These are phyloP conservation scores for Plantago coronopus DNA, from an alignment of 305 asterid species.

Conservation along the genomic window DNA sequence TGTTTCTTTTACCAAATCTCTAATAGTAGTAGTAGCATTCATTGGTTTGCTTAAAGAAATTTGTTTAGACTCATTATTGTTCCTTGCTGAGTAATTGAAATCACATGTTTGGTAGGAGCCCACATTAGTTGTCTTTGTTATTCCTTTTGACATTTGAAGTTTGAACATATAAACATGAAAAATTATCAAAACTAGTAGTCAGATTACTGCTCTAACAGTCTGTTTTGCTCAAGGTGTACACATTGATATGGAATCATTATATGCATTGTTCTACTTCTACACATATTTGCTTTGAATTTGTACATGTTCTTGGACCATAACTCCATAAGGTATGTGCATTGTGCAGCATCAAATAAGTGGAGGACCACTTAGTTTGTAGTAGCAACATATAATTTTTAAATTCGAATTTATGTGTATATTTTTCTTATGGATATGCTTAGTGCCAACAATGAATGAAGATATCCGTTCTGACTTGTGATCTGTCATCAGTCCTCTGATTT, in stretches of 20 bases:
- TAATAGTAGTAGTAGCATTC: not conserved
- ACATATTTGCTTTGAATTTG: not conserved
- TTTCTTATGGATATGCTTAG: conserved; percentile 5
- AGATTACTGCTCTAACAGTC: not conserved
- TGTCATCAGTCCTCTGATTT: conserved; percentile 7
- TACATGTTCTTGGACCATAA: not conserved
- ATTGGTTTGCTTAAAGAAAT: not conserved
- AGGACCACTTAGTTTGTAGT: conserved; percentile 9
- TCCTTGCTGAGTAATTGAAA: conserved; percentile 13
- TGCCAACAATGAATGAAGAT: conserved; percentile 9
- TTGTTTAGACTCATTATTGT: conserved; percentile 12
- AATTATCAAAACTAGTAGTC: not conserved
- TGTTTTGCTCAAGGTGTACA: not conserved
- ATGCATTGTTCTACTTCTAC: not conserved
- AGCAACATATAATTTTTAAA: conserved; percentile 4
- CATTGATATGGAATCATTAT: no score
- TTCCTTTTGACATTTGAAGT: not conserved
- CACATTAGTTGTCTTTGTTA: conserved; percentile 11
- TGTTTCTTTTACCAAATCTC: not conserved
- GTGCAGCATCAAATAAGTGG: not conserved
- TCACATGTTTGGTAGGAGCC: conserved; percentile 14
- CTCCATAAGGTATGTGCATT: not conserved
- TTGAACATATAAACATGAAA: not conserved
- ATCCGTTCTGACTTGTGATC: not conserved
- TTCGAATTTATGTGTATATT: not conserved